Base-by-base conservation (phyloP, 2,329 filamentous ascomycete genomes). In the Hypoxylon sp. region DNA sequence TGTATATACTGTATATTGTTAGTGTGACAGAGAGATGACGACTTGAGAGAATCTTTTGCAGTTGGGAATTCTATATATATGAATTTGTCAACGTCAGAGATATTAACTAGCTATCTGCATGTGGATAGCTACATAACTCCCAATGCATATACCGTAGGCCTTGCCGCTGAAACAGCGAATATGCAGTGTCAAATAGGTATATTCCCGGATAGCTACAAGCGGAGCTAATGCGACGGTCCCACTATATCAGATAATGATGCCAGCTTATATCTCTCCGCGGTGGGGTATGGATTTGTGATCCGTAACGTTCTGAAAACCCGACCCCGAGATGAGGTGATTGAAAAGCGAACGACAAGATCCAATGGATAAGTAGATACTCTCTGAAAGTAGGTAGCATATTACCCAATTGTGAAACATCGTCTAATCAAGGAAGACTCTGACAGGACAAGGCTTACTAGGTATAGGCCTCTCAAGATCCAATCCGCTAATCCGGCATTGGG, bases 281-380 rank as follows among this genome's bases (percentile, higher is more conserved):
- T 25, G n/a, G 46, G 46, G 13, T 30, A 48, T 19, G n/a, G 57
- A 48, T 61, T 60, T 28, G 46, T 50, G 19, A 56, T 51, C 34
- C 63, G 63, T 48, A 66, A 17, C 6, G 36, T 66, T 61, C 38
- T n/a, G 53, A 28, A 34, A 38, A 7, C 32, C 64, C 59, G 64
- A 67, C 14, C 45, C 64, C 59, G 59, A 67, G 64, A 63, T 63
- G 59, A 63, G 34, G 58, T 65, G 56, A 60, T 65, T 28, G 41
- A 34, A 30, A 46, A 34, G 19, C 50, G 43, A 56, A 52, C 36
- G 38, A 30, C 28, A 30, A 30, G 23, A 58, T 28, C 56, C 62
- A 60, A 60, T 57, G 36, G 49, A 53, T 58, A 58, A 48, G 32
- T 38, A 23, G 14, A 45, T 57, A 19, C 32, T 19, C 43, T 23